Evolutionary conservation across 371 early-diverging fungal genomes (phyloP).

Genomic region (Batkoa obscura): DNA sequence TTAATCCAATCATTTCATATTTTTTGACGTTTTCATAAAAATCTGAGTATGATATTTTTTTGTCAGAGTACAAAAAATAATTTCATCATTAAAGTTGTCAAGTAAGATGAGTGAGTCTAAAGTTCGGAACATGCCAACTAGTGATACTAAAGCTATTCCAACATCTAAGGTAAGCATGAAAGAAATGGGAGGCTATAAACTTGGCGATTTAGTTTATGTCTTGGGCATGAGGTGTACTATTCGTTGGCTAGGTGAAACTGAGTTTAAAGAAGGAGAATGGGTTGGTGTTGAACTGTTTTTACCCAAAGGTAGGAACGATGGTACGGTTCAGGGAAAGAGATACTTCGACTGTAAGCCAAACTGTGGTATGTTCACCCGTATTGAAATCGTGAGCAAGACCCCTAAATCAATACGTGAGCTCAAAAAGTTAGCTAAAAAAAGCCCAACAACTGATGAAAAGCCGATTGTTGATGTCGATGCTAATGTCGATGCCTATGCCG

Average conservation of each 20-base stretch:
- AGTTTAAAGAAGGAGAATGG: constrained; percentile 60
- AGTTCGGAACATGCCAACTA: too few relatives aligned
- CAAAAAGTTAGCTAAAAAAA: constrained; percentile 16
- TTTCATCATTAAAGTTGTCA: too few relatives aligned
- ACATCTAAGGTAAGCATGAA: too few relatives aligned
- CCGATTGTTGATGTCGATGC: not conserved
- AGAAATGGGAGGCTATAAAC: too few relatives aligned
- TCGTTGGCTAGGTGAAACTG: constrained; percentile 44
- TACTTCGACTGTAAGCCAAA: constrained; percentile 59
- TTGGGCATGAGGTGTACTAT: constrained; percentile 16
- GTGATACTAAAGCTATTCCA: too few relatives aligned
- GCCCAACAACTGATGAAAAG: constrained; percentile 8
- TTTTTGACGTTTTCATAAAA: too few relatives aligned
- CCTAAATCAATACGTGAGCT: constrained; percentile 25
- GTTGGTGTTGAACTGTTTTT: constrained; percentile 56
- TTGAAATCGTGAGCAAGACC: too few relatives aligned
- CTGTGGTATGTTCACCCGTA: constrained; percentile 68
- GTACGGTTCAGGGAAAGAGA: constrained; percentile 48
- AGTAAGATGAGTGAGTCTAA: too few relatives aligned
- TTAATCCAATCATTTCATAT: too few relatives aligned
- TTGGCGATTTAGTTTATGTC: too few relatives aligned
- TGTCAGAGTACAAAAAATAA: not conserved
- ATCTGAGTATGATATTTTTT: too few relatives aligned
- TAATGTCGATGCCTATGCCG: not conserved
- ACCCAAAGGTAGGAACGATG: constrained; percentile 56